phyloP scores from a whole-genome alignment of 495 filamentous ascomycete genomes.

The Aspergillus leporis region DNA sequence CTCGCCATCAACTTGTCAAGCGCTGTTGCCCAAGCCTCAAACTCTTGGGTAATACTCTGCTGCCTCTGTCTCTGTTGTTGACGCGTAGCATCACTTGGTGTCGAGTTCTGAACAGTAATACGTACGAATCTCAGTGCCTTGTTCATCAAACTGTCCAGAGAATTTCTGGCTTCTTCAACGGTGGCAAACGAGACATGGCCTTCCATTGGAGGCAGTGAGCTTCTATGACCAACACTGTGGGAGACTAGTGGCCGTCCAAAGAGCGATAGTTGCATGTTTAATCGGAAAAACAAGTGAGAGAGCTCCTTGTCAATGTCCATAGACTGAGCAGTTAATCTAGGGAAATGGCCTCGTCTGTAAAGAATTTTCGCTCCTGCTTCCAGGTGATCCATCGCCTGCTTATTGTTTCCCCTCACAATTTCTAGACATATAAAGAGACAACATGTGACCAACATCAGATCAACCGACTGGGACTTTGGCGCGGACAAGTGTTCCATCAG shows the following conservation, averaged over 20 bases:
- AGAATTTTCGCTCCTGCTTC: constrained; percentile 22
- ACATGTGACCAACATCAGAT: constrained; percentile 28
- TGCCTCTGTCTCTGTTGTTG: constrained; percentile 12
- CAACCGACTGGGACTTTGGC: constrained; percentile 5
- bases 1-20: constrained; percentile 14
- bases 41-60: background rate
- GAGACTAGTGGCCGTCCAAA: constrained; percentile 15
- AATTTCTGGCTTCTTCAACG: constrained; percentile 15
- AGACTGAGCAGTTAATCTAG: background rate
- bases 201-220: background rate
- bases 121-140: constrained; percentile 12
- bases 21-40: constrained; percentile 14
- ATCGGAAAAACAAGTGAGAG: constrained; percentile 17
- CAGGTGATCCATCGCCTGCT: constrained; percentile 26
- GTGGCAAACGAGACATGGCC: constrained; percentile 1
- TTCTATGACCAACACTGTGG: background rate
- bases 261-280: constrained; percentile 22
- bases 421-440: constrained; percentile 32
- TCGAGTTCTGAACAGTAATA: background rate
- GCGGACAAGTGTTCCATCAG: constrained; percentile 22
- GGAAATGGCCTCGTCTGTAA: background rate
- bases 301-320: constrained; percentile 16
- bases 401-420: constrained; percentile 23
- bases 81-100: background rate
- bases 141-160: constrained; percentile 14